Evolutionary conservation across 2,329 filamentous ascomycete genomes (phyloP), one percentile per base, ranked within the genome.

Genomic region (Chaetomium sp.): DNA sequence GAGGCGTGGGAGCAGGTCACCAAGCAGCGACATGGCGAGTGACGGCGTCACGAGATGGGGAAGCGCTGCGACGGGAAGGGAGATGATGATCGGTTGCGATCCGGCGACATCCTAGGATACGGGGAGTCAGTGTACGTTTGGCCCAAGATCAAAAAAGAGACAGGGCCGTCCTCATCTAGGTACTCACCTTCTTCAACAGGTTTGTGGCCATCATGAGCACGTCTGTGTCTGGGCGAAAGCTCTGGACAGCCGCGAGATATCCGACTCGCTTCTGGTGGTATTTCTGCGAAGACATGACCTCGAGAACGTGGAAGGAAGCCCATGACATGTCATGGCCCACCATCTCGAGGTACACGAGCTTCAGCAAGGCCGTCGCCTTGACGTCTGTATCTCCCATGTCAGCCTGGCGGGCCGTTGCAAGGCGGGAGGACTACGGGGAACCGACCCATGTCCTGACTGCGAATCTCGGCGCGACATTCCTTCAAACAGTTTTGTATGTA

Each of bases 251-350:
- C 11, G 88, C 92, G 19, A 99, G 79, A 70, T 99, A 99, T 56
- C 92, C 94, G 45, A 96, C 90, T 62, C 92, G 82, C 74, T 99
- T 99, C 72, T 96, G 92, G 63, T 91, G 81, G 71, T 95, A 95
- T 70, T 96, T 97, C 48, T 87, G 79, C 41, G 90, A 95, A 40
- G 91, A 95, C 94, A 99, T 99, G 74, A 99, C 94, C 75, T 99
- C 94, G 48, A 99, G 85, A 52, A 97, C 92, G 70, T 99, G 89
- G 74, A 99, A 99, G 10, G 91, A 91, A 4, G 94, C 94, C 94
- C 94, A 99, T 3, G 92, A 96, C 94, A 99, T 99, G 73, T 97
- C 94, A 70, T 97, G 89, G 11, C 94, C 94, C 64, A 97, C 91
- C 94, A 99, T 99, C 71, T 99, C 94, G 62, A 99, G 83, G 71